These are phyloP conservation scores for Abrus pulchellus DNA, from an alignment of 306 rosid species.

Conservation along the genomic window DNA sequence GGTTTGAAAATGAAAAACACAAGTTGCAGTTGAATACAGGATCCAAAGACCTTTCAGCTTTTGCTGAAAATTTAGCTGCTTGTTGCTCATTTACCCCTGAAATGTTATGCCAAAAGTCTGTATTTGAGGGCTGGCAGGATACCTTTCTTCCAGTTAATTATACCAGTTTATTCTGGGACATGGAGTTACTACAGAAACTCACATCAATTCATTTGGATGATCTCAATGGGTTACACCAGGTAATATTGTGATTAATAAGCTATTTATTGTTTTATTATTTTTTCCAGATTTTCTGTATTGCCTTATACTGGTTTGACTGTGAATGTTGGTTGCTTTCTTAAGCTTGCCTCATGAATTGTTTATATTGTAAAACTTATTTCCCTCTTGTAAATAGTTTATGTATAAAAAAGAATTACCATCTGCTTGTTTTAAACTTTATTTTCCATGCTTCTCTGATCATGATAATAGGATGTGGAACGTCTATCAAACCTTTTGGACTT, in stretches of 20 bases:
- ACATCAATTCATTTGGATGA: constrained; percentile 66
- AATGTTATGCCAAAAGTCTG: constrained; percentile 55
- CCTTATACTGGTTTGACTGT: constrained; percentile 14
- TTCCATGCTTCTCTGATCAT: constrained; percentile 42
- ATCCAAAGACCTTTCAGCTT: constrained; percentile 41
- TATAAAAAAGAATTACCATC: no score
- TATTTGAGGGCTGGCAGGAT: constrained; percentile 69
- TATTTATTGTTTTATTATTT: background rate
- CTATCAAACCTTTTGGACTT: constrained; percentile 58
- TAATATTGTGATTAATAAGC: constrained; percentile 45
- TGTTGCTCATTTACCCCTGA: constrained; percentile 69
- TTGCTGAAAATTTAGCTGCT: constrained; percentile 49
- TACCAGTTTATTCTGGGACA: constrained; percentile 74
- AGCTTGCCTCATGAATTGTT: background rate
- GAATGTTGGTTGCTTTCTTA: background rate
- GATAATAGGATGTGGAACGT: constrained; percentile 49
- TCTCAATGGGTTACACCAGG: constrained; percentile 53
- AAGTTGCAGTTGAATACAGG: constrained; percentile 54
- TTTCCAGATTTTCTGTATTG: background rate
- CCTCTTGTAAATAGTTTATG: no score
- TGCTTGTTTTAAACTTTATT: constrained; percentile 29
- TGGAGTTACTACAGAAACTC: constrained; percentile 72
- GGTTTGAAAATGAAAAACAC: constrained; percentile 59
- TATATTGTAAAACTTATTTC: background rate
- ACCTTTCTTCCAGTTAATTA: constrained; percentile 66